phyloP scores from a whole-genome alignment of 1,284 basidiomycete species.

The Paramarasmius palmivorus region DNA sequence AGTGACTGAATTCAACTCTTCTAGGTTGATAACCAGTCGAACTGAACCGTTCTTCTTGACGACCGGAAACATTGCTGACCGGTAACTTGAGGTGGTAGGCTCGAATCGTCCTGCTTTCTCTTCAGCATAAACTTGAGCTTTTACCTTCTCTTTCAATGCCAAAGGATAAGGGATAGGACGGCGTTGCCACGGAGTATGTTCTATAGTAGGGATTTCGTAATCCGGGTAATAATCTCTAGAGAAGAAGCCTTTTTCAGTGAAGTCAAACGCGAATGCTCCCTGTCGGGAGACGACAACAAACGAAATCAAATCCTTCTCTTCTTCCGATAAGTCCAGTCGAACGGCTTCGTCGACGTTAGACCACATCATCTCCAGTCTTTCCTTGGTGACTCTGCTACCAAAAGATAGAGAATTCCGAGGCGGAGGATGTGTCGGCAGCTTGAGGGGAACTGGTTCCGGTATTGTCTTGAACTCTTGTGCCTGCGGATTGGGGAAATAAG shows the following conservation, averaged over 20 bases:
- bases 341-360: constrained; percentile 12
- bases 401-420: constrained; percentile 9
- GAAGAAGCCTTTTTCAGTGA: constrained; percentile 32
- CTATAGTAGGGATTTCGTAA: constrained; percentile 32
- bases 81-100: constrained; percentile 28
- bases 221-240: constrained; percentile 31
- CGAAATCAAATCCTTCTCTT: constrained; percentile 25
- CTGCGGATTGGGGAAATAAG: constrained; percentile 26
- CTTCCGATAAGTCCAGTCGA: constrained; percentile 7
- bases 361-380: constrained; percentile 18
- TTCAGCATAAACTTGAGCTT: constrained; percentile 22
- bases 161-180: constrained; percentile 27
- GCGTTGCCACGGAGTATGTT: constrained; percentile 32
- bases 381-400: constrained; percentile 13
- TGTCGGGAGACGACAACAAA: constrained; percentile 20
- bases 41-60: constrained; percentile 29
- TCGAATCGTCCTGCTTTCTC: constrained; percentile 29
- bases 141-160: constrained; percentile 23
- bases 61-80: constrained; percentile 30
- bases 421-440: constrained; percentile 22
- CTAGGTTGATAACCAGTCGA: constrained; percentile 29
- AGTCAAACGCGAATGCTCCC: constrained; percentile 26
- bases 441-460: constrained; percentile 5
- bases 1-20: constrained; percentile 32
- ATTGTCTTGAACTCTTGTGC: constrained; percentile 26